Conservation (phyloP, 108 stramenopile genomes). For the Conticribra weissflogii region DNA sequence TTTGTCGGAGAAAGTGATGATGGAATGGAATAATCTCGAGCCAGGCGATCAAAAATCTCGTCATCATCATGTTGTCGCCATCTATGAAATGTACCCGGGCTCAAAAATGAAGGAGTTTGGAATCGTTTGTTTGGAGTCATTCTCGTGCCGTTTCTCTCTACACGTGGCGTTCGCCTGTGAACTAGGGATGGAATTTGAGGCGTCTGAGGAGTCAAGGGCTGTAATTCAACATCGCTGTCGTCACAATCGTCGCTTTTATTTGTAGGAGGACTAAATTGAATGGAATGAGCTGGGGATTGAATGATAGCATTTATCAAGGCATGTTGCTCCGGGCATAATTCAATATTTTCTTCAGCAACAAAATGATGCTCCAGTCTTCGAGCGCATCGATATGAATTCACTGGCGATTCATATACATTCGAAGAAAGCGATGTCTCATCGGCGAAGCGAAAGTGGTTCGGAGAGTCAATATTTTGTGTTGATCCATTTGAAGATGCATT, state of each 20-base stretch:
- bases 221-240: constrained; percentile 26
- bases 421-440: background rate
- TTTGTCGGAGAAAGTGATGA: background rate
- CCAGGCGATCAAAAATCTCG: background rate
- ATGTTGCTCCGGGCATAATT: constrained; percentile 11
- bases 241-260: background rate
- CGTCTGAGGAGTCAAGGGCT: constrained; percentile 26
- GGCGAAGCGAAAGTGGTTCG: background rate
- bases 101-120: constrained; percentile 16
- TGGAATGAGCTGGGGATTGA: background rate
- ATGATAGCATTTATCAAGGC: background rate
- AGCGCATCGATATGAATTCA: constrained; percentile 1
- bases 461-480: too few species aligned
- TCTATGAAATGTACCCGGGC: constrained; percentile 18
- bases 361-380: background rate
- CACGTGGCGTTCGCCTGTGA: constrained; percentile 1
- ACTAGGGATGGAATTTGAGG: constrained; percentile 4
- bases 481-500: background rate
- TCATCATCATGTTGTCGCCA: constrained; percentile 15
- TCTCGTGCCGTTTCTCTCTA: background rate
- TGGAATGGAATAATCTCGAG: too few species aligned
- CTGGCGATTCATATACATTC: background rate
- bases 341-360: constrained; percentile 11
- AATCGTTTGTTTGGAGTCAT: background rate
- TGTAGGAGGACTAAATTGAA: background rate